Evolutionary conservation across 345 rosid species (phyloP).

Genomic region (Bruguiera parviflora): DNA sequence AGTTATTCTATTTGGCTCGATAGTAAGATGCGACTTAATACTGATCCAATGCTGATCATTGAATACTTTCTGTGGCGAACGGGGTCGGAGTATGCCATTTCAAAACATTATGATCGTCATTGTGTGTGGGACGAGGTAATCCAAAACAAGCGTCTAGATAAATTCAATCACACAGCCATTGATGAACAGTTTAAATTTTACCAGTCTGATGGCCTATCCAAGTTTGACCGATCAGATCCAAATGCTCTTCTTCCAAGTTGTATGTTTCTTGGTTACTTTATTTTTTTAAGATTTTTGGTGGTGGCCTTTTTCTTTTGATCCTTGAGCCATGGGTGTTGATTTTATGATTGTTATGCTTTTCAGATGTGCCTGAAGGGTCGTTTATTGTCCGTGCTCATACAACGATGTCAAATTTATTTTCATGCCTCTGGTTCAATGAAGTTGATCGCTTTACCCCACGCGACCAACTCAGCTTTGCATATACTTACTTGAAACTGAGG

Average conservation of each 20-base stretch:
- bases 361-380: conserved; percentile 98
- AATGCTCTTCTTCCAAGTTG: conserved; percentile 75
- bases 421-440: conserved; percentile 95
- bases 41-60: conserved; percentile 75
- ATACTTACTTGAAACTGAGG: conserved; percentile 75
- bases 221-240: conserved; percentile 60
- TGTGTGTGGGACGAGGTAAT: conserved; percentile 96
- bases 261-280: conserved; percentile 32
- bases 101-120: conserved; percentile 90
- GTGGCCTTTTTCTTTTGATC: conserved; percentile 10
- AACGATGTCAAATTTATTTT: conserved; percentile 89
- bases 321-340: conserved; percentile 15
- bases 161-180: conserved; percentile 69
- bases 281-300: conserved; percentile 3
- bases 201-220: conserved; percentile 72
- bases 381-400: conserved; percentile 86
- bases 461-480: conserved; percentile 94
- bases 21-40: conserved; percentile 81
- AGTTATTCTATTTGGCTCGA: conserved; percentile 97
- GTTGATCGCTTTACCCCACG: conserved; percentile 88
- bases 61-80: conserved; percentile 85
- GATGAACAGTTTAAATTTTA: conserved; percentile 73
- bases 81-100: conserved; percentile 83
- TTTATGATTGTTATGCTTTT: conserved; percentile 22
- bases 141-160: conserved; percentile 75